phyloP scores from a whole-genome alignment of 192 early-diverging fungal species.

The Chytriomyces confervae region DNA sequence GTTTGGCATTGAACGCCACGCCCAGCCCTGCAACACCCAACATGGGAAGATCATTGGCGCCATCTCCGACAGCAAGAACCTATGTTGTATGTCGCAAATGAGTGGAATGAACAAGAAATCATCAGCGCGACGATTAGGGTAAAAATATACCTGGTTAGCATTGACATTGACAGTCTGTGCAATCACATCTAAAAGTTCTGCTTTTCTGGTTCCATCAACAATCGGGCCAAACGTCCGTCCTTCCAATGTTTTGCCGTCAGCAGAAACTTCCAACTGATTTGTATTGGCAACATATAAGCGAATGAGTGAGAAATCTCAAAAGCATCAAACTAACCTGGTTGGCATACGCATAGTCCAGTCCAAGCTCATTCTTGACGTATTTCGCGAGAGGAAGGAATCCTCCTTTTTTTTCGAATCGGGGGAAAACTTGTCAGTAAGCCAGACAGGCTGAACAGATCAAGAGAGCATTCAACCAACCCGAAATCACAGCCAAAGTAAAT shows the following conservation, averaged over 20 bases:
- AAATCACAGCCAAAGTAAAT: slow-evolving; percentile 95
- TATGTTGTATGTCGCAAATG: slow-evolving; percentile 12
- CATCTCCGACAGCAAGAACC: slow-evolving; percentile 97
- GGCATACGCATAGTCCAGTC: slow-evolving; percentile 97
- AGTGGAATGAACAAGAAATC: neutral
- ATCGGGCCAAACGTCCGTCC: slow-evolving; percentile 90
- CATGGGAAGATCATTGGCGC: slow-evolving; percentile 98
- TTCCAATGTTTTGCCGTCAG: slow-evolving; percentile 81
- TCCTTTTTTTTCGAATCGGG: no score
- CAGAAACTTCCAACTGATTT: slow-evolving; percentile 75
- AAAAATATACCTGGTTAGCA: slow-evolving; percentile 77
- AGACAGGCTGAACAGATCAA: no score
- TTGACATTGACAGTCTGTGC: slow-evolving; percentile 89
- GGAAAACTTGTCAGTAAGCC: no score
- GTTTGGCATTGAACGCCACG: slow-evolving; percentile 98
- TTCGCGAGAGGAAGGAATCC: slow-evolving; percentile 91
- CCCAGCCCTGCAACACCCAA: slow-evolving; percentile 90
- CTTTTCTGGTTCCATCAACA: slow-evolving; percentile 91
- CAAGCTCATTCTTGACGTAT: slow-evolving; percentile 88
- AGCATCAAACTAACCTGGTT: slow-evolving; percentile 68
- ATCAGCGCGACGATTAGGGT: neutral
- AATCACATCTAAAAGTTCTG: slow-evolving; percentile 94
- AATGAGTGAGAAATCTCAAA: neutral
- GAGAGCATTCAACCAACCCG: no score
- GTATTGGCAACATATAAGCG: no score